A percentile compares a stretch with the other conserved stretches of the same genome.
Conservation (phyloP, 805 yeast species). For the Nakazawaea ishiwadae region DNA sequence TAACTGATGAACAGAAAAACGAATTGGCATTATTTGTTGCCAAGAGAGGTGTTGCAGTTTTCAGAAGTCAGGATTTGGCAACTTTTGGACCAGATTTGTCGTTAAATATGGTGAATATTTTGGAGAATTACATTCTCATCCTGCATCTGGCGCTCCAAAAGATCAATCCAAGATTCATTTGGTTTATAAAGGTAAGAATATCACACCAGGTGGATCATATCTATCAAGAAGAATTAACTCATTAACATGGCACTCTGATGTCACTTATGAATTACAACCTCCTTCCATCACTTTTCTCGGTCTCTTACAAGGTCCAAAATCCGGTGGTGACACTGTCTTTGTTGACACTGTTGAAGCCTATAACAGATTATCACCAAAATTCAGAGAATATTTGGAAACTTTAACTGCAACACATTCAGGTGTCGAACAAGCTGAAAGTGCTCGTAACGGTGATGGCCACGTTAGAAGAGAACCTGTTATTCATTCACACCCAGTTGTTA, state of each 20-base stretch:
- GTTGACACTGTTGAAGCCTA: conserved; percentile 44
- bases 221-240: conserved; percentile 28
- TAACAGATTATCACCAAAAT: conserved; percentile 42
- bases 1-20: conserved; percentile 37
- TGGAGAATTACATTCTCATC: conserved; percentile 43
- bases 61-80: conserved; percentile 40
- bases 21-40: conserved; percentile 44
- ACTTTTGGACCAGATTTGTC: conserved; percentile 34
- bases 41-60: conserved; percentile 41
- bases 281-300: conserved; percentile 48
- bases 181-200: conserved; percentile 33
- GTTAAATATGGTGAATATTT: conserved; percentile 38
- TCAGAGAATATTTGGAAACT: conserved; percentile 32
- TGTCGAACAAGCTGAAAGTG: conserved; percentile 33
- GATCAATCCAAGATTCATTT: conserved; percentile 37
- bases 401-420: conserved; percentile 48
- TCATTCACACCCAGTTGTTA: conserved; percentile 42
- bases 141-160: conserved; percentile 46
- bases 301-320: conserved; percentile 36
- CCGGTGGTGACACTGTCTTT: conserved; percentile 43
- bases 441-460: conserved; percentile 29
- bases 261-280: conserved; percentile 66
- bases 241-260: conserved; percentile 43
- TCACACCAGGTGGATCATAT: conserved; percentile 25
- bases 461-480: conserved; percentile 45